Percentiles rank a stretch among this genome's conserved stretches.
phyloP scores from a whole-genome alignment of 208 protist genomes.

The Wallacemonas sp. region DNA sequence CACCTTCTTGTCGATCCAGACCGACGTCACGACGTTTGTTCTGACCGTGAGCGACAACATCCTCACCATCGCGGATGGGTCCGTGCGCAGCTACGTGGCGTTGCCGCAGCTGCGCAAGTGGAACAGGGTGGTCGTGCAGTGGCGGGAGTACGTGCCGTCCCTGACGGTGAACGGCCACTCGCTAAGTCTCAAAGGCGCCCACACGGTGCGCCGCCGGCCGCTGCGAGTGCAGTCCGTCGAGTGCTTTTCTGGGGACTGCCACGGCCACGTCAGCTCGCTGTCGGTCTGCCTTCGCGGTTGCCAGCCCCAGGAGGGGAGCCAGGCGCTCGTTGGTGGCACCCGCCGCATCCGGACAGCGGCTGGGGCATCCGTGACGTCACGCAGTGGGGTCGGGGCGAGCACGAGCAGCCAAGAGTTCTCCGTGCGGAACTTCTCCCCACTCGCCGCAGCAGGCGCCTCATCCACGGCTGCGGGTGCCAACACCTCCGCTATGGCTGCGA shows the following conservation, averaged over 20 bases:
- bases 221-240: constrained; percentile 36
- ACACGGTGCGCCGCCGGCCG: constrained; percentile 30
- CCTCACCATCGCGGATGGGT: constrained; percentile 29
- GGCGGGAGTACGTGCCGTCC: constrained; percentile 65
- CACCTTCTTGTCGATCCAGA: constrained; percentile 5
- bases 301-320: no score
- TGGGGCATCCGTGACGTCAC: no score
- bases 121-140: constrained; percentile 34
- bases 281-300: constrained; percentile 25
- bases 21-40: constrained; percentile 25
- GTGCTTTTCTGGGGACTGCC: constrained; percentile 41
- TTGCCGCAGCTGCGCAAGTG: constrained; percentile 62
- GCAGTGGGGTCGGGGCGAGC: no score
- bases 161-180: constrained; percentile 57
- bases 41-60: constrained; percentile 42
- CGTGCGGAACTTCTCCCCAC: no score
- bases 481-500: no score
- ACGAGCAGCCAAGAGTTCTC: no score
- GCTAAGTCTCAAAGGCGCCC: constrained; percentile 58
- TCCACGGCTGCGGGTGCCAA: no score
- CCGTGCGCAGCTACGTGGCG: constrained; percentile 37
- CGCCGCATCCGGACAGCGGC: no score
- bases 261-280: constrained; percentile 72
- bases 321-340: no score
- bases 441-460: no score